A percentile compares a stretch with the other conserved stretches of the same genome.
phyloP scores from a whole-genome alignment of 73 alveolate genomes.

The Paramecium caudatum region DNA sequence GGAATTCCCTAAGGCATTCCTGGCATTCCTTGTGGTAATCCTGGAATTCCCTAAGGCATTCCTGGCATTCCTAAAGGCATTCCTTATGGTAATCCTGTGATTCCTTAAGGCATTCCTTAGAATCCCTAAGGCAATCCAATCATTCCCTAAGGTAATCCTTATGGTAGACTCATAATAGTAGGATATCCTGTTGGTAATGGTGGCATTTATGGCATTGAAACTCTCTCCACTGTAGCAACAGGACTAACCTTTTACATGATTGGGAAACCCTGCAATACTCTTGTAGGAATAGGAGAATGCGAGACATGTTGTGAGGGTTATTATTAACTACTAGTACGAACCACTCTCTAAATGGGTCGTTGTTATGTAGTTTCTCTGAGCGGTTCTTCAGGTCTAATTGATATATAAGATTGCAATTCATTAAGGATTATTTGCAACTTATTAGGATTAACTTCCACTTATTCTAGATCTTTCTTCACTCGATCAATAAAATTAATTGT shows the following conservation, averaged over 20 bases:
- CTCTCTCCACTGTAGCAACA: neutral
- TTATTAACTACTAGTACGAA: neutral
- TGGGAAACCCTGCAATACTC: neutral
- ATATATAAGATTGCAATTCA: neutral
- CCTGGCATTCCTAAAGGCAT: too few species aligned
- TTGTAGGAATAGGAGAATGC: neutral
- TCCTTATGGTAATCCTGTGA: neutral
- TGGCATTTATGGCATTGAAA: neutral
- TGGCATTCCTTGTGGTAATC: too few species aligned
- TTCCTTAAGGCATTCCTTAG: too few species aligned
- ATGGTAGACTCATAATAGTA: neutral
- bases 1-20: too few species aligned
- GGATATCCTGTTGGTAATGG: neutral
- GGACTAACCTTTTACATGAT: conserved; percentile 12
- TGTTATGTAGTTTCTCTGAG: neutral
- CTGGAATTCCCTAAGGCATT: too few species aligned
- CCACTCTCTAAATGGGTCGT: neutral
- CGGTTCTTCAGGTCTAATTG: neutral
- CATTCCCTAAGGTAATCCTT: too few species aligned
- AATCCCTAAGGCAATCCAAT: too few species aligned
- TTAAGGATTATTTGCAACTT: neutral
- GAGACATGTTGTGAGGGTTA: neutral
- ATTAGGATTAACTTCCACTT: neutral
- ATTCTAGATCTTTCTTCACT: neutral
- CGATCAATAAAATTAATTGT: neutral